phyloP scores from a whole-genome alignment of 176 grass and related monocot species.

The Secale cereale region DNA sequence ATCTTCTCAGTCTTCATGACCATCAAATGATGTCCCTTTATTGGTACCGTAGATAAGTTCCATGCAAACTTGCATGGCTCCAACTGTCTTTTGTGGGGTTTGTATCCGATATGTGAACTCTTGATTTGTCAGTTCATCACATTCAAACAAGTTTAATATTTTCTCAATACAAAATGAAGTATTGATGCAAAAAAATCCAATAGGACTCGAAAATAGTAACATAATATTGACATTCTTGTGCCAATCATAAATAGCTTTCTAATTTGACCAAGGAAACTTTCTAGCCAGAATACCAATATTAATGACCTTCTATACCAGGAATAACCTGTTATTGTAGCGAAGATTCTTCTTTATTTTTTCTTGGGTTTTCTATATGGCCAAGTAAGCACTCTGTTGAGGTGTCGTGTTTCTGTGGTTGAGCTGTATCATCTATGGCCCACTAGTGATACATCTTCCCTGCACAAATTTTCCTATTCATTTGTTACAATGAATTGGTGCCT shows the following conservation, averaged over 20 bases:
- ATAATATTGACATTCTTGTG: not conserved
- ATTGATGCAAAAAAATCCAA: not conserved
- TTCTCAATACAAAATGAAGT: conserved; percentile 8
- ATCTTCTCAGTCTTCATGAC: not conserved
- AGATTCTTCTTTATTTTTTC: not conserved
- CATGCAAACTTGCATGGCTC: not conserved
- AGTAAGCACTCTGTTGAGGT: not conserved
- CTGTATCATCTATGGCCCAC: conserved; percentile 6
- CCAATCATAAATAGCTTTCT: not conserved
- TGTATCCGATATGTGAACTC: not conserved
- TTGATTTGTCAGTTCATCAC: not conserved
- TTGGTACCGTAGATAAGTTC: not conserved
- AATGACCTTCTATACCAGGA: not conserved
- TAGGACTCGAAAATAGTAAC: not conserved
- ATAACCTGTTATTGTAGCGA: conserved; percentile 1
- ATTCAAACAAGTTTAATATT: not conserved
- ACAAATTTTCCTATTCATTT: not conserved
- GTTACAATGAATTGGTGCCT: not conserved
- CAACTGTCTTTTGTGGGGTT: not conserved
- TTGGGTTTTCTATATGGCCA: conserved; percentile 8
- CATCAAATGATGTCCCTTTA: not conserved
- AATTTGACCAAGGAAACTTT: not conserved
- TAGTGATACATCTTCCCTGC: not conserved
- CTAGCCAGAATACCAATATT: not conserved
- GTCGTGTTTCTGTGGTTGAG: conserved; percentile 8